Evolutionary conservation across 495 filamentous ascomycete species (phyloP).

Genomic region (Podospora sp.): DNA sequence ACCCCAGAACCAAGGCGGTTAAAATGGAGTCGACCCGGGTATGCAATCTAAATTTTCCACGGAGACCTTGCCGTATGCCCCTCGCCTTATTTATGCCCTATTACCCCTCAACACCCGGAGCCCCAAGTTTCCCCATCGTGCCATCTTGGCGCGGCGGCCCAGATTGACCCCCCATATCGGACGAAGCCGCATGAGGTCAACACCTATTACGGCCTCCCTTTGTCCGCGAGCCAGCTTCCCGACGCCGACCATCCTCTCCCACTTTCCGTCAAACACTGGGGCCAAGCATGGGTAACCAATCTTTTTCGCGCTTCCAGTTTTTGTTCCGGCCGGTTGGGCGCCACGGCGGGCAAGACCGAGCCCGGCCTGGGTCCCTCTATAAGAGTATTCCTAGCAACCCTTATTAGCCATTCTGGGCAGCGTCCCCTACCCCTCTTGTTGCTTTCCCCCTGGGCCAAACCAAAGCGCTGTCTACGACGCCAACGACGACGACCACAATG

Average conservation of each 20-base stretch:
- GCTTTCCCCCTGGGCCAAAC: not conserved
- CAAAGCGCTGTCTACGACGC: not conserved
- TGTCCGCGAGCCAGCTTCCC: not conserved
- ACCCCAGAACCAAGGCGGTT: not conserved
- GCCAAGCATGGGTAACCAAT: not conserved
- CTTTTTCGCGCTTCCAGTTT: not conserved
- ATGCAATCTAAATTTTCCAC: not conserved
- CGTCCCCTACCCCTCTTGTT: not conserved
- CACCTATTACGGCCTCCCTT: not conserved
- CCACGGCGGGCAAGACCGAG: not conserved
- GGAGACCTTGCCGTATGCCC: not conserved
- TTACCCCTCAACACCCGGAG: not conserved
- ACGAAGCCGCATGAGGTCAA: not conserved
- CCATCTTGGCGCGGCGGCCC: not conserved
- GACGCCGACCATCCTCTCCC: not conserved
- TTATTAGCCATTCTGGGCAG: not conserved
- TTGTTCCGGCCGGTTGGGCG: not conserved
- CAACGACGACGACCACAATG: conserved; percentile 8
- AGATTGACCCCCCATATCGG: not conserved
- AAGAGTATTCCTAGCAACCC: not conserved
- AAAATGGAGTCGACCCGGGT: not conserved
- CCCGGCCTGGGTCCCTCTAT: not conserved
- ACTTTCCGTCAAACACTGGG: not conserved
- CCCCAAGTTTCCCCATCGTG: not conserved
- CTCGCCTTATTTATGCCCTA: not conserved